Conservation (phyloP, 1,139 yeast genomes). For the Hanseniaspora gamundiae region DNA sequence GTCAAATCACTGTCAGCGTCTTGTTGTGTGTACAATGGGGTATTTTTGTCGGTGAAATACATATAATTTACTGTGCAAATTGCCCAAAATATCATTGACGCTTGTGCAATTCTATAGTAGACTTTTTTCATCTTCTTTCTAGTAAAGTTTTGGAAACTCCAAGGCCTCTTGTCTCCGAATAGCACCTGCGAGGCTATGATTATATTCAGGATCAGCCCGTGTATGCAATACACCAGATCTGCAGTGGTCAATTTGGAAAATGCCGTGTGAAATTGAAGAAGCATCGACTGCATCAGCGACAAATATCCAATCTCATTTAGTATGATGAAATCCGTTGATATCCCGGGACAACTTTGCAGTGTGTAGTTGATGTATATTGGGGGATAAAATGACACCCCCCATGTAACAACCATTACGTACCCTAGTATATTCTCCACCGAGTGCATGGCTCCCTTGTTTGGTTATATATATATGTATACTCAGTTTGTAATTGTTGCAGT, state of each 20-base stretch:
- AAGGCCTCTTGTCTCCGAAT: conserved; percentile 21
- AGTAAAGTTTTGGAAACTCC: conserved; percentile 22
- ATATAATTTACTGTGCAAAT: conserved; percentile 11
- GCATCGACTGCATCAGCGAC: conserved; percentile 29
- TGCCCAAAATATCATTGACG: conserved; percentile 13
- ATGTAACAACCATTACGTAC: conserved; percentile 19
- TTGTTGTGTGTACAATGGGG: no score
- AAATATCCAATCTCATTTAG: conserved; percentile 34
- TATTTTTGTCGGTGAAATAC: no score
- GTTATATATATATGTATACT: no score
- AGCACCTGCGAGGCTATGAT: conserved; percentile 29
- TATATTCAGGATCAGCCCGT: conserved; percentile 30
- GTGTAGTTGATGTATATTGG: conserved; percentile 29
- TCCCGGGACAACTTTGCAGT: conserved; percentile 24
- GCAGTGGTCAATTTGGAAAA: conserved; percentile 29
- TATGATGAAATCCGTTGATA: conserved; percentile 32
- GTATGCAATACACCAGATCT: conserved; percentile 33
- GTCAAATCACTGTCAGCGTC: not conserved
- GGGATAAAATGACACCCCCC: conserved; percentile 36
- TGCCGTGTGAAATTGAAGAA: conserved; percentile 23
- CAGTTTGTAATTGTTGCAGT: no score
- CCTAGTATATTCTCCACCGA: conserved; percentile 13
- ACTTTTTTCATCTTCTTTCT: conserved; percentile 17
- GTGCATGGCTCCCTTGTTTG: not conserved
- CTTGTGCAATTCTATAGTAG: conserved; percentile 17